Evolutionary conservation across 176 grass and related monocot species (phyloP), one percentile per base, ranked within the genome.

Genomic region (Ensete ventricosum): DNA sequence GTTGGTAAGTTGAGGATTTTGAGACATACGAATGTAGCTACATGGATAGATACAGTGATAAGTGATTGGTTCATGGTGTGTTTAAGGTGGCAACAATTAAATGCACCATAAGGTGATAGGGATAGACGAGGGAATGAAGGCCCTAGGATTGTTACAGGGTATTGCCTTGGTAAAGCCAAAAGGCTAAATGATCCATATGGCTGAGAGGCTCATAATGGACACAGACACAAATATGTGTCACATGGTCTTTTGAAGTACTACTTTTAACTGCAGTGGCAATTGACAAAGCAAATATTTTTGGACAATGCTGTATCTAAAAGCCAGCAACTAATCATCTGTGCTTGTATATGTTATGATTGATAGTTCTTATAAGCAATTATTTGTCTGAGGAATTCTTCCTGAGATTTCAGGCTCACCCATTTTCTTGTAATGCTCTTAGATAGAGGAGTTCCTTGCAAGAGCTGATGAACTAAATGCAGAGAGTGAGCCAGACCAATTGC

Each of bases 401-500:
- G 24, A 58, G 77, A 67, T 20, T 69, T 53, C 69, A 76, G 12
- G 12, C 4, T 66, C 55, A 76, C 24, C 23, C n/a, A 62, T 34
- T 22, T 67, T 78, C 1, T 77, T 57, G 22, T 52, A 53, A 24
- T 80, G n/a, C 60, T 82, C 19, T 7, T 85, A 97, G 94, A 87
- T 97, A 73, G 94, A 89, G 81, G 94, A 93, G 70, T 90, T 97
- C 86, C 80, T 90, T 76, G 71, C 21, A 63, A 86, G 81, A 53
- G 94, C 94, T 72, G 84, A 93, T 81, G 87, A 97, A 77, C 60
- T 88, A 25, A 67, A 84, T 53, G 67, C 76, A 76, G 90, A 83
- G 49, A 57, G 67, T 22, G 16, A 82, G 83, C 53, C 84, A 72
- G 90, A 81, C 62, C 67, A 53, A 71, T 62, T 82, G 54, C 77